Evolutionary conservation across 2,329 filamentous ascomycete species (phyloP).

Genomic region (Purpureocillium takamizusanense): DNA sequence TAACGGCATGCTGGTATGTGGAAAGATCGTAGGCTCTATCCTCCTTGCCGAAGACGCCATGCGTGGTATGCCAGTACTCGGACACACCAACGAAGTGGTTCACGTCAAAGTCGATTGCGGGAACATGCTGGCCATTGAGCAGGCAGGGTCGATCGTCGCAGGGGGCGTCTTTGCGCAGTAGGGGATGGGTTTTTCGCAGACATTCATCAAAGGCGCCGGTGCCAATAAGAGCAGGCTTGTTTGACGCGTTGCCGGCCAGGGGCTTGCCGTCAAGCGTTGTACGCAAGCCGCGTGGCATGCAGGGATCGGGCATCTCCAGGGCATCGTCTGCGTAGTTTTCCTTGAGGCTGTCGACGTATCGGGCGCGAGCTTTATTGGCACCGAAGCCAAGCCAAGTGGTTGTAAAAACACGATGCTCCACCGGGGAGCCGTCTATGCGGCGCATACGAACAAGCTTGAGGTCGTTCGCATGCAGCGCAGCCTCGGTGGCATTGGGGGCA

Average conservation of each 20-base stretch:
- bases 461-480: constrained; percentile 80
- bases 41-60: constrained; percentile 77
- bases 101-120: constrained; percentile 91
- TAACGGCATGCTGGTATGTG: constrained; percentile 78
- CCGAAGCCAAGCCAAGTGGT: constrained; percentile 96
- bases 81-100: constrained; percentile 98
- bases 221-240: constrained; percentile 56
- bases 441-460: constrained; percentile 79
- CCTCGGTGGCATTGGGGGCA: constrained; percentile 85
- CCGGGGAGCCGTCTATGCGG: constrained; percentile 65
- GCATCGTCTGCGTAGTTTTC: constrained; percentile 51
- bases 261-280: constrained; percentile 62
- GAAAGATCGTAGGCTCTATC: constrained; percentile 83
- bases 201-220: constrained; percentile 86
- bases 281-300: constrained; percentile 69
- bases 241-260: constrained; percentile 25
- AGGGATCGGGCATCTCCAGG: constrained; percentile 78
- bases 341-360: constrained; percentile 72
- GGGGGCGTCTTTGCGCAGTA: constrained; percentile 81
- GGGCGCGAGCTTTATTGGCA: constrained; percentile 82
- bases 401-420: constrained; percentile 87
- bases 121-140: constrained; percentile 83
- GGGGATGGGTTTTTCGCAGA: constrained; percentile 68
- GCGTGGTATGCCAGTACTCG: constrained; percentile 98
- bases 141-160: constrained; percentile 81